Evolutionary conservation across 495 filamentous ascomycete species (phyloP), one percentile per base, ranked within the genome.

Genomic region (Tirmania nivea): DNA sequence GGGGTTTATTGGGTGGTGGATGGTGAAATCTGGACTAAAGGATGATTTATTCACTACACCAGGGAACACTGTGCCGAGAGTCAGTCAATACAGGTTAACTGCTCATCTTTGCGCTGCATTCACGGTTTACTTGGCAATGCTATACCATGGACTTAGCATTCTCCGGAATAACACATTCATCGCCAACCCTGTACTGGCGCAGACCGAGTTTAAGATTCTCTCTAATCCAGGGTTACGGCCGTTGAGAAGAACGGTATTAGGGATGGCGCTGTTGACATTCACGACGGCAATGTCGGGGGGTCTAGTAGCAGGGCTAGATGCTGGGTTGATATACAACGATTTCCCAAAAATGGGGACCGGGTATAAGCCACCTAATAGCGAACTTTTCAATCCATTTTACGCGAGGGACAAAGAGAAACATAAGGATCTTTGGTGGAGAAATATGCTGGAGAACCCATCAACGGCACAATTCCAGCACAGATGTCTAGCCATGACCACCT

Each of bases 1-100:
- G 67, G 90, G 92, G 9, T 79, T 90, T 59, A 74, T 97, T 48
- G 90, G 90, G 10, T 97, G 90, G 90, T 97, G 89, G 86, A 97
- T 97, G 90, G 90, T 97, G 59, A 93, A 92, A 67, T 88, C 82
- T 0, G 90, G 90, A 1, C 71, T 97, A 54, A 86, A 85, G 59
- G 90, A 97, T 64, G 87, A 96, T 61, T 76, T 96, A 16, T 94
- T 96, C 62, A 85, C 82, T 3, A 35, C 64, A 19, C 81, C 84
- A 1, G 92, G 89, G 8, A 20, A 19, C 21, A 80, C 77, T 52
- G 86, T 94, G 66, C 90, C 90, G 0, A 78, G 90, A 52, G 90
- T 97, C 34, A 84, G 78, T 63, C 90, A 97, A 68, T 96, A 96
- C 69, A 79, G 90, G 17, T 75, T 97, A 39, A 81, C 88, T 12